A percentile compares a stretch with the other conserved stretches of the same genome.
phyloP scores from a whole-genome alignment of 2,329 filamentous ascomycete genomes.

The Monascus ruber region DNA sequence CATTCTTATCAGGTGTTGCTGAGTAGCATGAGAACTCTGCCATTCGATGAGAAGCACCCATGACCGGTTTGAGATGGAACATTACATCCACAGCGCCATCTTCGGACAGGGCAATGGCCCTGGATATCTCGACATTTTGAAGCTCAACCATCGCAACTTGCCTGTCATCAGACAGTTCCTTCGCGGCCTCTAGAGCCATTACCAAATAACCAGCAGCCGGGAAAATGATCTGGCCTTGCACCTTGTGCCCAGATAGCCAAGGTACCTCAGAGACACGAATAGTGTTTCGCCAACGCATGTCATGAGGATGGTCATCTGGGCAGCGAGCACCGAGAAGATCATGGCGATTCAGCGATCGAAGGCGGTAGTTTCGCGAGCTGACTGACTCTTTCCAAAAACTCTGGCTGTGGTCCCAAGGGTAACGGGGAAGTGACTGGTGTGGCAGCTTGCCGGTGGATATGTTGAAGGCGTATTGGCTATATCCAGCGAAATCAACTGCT shows the following conservation, averaged over 20 bases:
- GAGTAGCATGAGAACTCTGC: too few relatives aligned
- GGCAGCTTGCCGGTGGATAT: too few relatives aligned
- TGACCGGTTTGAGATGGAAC: too few relatives aligned
- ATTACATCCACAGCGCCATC: too few relatives aligned
- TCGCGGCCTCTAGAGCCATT: constrained; percentile 7
- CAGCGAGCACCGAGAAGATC: constrained; percentile 8
- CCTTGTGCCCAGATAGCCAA: constrained; percentile 17
- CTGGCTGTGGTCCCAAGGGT: neutral
- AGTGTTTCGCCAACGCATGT: constrained; percentile 11
- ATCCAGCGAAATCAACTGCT: too few relatives aligned
- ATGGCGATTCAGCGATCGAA: constrained; percentile 6
- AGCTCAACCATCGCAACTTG: too few relatives aligned
- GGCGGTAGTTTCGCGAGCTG: constrained; percentile 2
- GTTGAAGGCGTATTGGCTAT: too few relatives aligned
- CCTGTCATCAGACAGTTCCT: constrained; percentile 3
- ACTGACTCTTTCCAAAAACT: neutral
- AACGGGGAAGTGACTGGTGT: neutral
- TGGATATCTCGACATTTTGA: too few relatives aligned
- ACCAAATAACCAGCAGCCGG: constrained; percentile 14
- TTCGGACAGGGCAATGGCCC: too few relatives aligned
- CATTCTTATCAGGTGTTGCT: too few relatives aligned
- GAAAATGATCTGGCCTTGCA: constrained; percentile 16
- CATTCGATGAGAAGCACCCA: too few relatives aligned
- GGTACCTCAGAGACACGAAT: constrained; percentile 11
- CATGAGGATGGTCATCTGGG: neutral